Evolutionary conservation across 1,139 yeast genomes (phyloP).

Genomic region (Nadsonia starkeyi-henricii): DNA sequence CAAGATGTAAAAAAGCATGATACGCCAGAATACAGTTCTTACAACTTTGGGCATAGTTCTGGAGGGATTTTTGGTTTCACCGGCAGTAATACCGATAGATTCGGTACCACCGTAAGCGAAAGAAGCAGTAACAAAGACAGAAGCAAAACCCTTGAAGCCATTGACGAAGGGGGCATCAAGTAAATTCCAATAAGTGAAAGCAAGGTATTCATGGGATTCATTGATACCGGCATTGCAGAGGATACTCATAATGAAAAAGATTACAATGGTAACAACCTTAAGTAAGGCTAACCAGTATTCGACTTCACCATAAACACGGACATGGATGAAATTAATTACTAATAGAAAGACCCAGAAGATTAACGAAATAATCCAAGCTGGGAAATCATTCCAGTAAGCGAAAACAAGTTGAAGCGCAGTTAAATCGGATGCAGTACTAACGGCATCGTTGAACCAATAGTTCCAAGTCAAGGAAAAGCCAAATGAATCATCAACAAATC

Average conservation of each 20-base stretch:
- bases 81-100: conserved; percentile 50
- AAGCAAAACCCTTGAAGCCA: conserved; percentile 38
- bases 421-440: conserved; percentile 47
- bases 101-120: conserved; percentile 62
- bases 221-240: conserved; percentile 50
- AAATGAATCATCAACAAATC: conserved; percentile 47
- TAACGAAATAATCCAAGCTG: conserved; percentile 42
- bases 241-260: conserved; percentile 47
- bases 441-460: conserved; percentile 54
- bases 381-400: conserved; percentile 47
- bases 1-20: conserved; percentile 32
- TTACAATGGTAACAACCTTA: conserved; percentile 41
- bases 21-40: conserved; percentile 43
- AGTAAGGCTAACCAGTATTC: conserved; percentile 55
- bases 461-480: conserved; percentile 50
- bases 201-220: conserved; percentile 30
- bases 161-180: conserved; percentile 43
- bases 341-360: conserved; percentile 46
- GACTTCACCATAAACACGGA: conserved; percentile 46
- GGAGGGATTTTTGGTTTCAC: conserved; percentile 47
- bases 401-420: conserved; percentile 46
- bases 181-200: conserved; percentile 36
- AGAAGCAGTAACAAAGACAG: conserved; percentile 44
- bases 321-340: conserved; percentile 39
- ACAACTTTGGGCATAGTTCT: conserved; percentile 45